Evolutionary conservation across 257 asterid genomes (phyloP).

Genomic region (Mentha longifolia): DNA sequence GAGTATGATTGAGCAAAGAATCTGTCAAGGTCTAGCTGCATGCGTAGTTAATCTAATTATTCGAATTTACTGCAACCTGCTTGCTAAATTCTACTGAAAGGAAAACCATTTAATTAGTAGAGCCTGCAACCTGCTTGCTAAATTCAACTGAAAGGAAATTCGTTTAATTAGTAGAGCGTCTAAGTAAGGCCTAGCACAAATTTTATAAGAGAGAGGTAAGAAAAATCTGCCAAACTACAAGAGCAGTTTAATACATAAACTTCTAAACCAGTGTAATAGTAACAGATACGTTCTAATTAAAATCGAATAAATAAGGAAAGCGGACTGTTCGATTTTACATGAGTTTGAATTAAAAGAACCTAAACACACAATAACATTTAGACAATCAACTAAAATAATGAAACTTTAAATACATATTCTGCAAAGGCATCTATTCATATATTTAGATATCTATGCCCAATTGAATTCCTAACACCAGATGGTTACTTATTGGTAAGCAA

Average conservation of each 20-base stretch:
- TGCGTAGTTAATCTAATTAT: too few relatives aligned
- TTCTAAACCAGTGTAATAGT: neutral
- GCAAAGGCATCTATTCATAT: neutral
- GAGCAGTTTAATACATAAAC: neutral
- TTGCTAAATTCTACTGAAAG: neutral
- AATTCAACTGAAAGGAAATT: too few relatives aligned
- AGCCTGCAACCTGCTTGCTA: neutral
- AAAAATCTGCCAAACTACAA: neutral
- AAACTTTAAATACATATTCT: neutral
- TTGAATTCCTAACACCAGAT: too few relatives aligned
- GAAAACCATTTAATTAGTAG: neutral
- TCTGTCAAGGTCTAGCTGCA: too few relatives aligned
- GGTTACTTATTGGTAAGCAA: neutral
- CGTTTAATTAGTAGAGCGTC: too few relatives aligned
- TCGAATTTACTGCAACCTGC: too few relatives aligned
- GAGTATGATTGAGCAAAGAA: too few relatives aligned
- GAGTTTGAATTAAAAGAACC: neutral
- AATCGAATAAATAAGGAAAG: neutral
- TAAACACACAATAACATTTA: neutral
- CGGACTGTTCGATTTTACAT: neutral
- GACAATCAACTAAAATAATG: neutral
- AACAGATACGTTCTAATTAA: neutral
- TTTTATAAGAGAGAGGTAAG: neutral
- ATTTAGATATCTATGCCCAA: too few relatives aligned
- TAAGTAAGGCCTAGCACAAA: neutral